Percentiles rank a stretch among this genome's conserved stretches.
These are phyloP conservation scores for Globisporangium spiculum DNA, from an alignment of 352 stramenopile genomes.

Conservation along the genomic window DNA sequence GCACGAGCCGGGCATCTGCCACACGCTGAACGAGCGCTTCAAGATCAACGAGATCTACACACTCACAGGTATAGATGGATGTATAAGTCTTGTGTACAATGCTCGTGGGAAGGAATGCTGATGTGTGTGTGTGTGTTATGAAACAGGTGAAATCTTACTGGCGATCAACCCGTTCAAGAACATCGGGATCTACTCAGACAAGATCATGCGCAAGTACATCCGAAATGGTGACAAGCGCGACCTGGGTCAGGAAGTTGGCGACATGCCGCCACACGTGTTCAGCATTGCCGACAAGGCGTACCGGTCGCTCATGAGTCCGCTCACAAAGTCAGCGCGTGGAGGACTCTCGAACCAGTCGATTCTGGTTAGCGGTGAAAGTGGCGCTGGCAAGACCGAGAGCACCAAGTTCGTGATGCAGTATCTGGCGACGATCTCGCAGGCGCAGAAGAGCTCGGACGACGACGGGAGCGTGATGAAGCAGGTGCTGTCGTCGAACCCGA, in stretches of 20 bases:
- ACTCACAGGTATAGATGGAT: slow-evolving; percentile 37
- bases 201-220: slow-evolving; percentile 87
- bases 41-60: slow-evolving; percentile 94
- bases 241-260: slow-evolving; percentile 53
- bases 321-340: slow-evolving; percentile 29
- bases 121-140: not conserved
- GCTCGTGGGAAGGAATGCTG: not conserved
- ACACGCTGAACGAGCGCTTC: slow-evolving; percentile 91
- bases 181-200: slow-evolving; percentile 83
- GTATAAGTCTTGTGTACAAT: not conserved
- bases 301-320: slow-evolving; percentile 65
- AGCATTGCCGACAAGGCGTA: slow-evolving; percentile 90
- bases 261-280: slow-evolving; percentile 91
- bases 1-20: slow-evolving; percentile 93
- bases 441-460: slow-evolving; percentile 24
- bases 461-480: slow-evolving; percentile 87
- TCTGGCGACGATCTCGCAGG: slow-evolving; percentile 87
- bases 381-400: slow-evolving; percentile 96
- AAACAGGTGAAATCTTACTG: slow-evolving; percentile 66
- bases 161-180: slow-evolving; percentile 90
- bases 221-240: slow-evolving; percentile 75
- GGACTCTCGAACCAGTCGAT: slow-evolving; percentile 87
- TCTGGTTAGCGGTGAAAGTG: slow-evolving; percentile 90
- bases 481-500: slow-evolving; percentile 97
- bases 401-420: slow-evolving; percentile 97